Evolutionary conservation across 2,329 filamentous ascomycete genomes (phyloP), one percentile per base, ranked within the genome.

Genomic region (Fusarium buxicola): DNA sequence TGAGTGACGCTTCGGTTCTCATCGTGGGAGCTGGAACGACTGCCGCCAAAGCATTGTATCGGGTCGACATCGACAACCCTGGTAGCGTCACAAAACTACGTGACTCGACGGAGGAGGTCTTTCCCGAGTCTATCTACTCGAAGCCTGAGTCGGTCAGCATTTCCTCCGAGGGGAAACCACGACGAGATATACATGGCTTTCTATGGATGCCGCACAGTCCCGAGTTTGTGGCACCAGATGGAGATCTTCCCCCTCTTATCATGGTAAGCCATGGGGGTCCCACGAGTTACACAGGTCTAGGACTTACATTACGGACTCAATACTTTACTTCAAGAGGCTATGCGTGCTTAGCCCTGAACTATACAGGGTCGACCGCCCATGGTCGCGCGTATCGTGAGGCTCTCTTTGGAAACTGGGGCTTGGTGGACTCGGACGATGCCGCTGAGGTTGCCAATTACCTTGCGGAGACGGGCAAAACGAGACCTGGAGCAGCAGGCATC

Each of bases 311-410:
- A 7, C 69, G 73, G 16, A 76, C 75, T 4, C 84, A 86, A 65
- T 85, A 82, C 65, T 84, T 80, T 63, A 85, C 83, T 0, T 81
- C 82, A 5, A 75, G 84, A 11, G 84, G 84, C 5, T 86, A 81
- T 51, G 83, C 82, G 2, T 80, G 79, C 44, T 76, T 82, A 11
- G 73, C 76, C 3, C 72, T 86, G 30, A 86, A 86, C 69, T 84
- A 85, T 65, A 78, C 77, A 3, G 84, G 84, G 4, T 84, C 81
- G 1, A 81, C 77, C 0, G 82, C 80, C 2, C 82, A 84, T 65
- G 83, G 84, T 1, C 76, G 79, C 4, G 73, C 75, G 7, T 86
- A 85, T 60, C 78, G 83, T 0, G 76, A 83, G 24, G 73, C 76
- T 5, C 73, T 86, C 0, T 81, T 82, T 49, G 77, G 78, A 0